Evolutionary conservation across 148 eudicot genomes (phyloP).

Genomic region (Heliamphora exappendiculata): DNA sequence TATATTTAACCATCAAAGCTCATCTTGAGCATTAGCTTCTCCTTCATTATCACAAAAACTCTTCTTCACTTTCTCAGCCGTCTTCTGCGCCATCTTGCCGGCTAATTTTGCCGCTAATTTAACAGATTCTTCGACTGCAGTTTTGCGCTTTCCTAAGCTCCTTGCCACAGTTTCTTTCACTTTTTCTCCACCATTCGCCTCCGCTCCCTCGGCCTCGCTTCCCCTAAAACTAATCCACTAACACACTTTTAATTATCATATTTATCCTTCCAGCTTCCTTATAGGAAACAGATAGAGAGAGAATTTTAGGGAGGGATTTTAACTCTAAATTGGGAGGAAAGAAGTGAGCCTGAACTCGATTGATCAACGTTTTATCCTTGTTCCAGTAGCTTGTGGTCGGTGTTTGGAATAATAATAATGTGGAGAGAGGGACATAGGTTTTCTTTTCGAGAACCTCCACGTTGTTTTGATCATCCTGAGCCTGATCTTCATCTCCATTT

Average conservation of each 20-base stretch:
- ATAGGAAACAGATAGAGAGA: background rate
- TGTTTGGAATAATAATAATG: background rate
- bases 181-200: conserved; percentile 1
- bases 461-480: background rate
- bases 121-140: conserved; percentile 24
- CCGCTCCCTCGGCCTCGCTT: no score
- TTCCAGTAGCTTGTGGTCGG: background rate
- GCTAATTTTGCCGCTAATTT: conserved; percentile 23
- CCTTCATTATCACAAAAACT: background rate
- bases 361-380: background rate
- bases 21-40: no score
- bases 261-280: no score
- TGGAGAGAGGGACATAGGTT: background rate
- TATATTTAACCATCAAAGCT: no score
- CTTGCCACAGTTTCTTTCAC: conserved; percentile 25
- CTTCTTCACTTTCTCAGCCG: conserved; percentile 12
- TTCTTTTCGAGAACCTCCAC: background rate
- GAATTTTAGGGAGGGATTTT: background rate
- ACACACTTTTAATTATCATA: no score
- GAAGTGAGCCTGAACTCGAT: background rate
- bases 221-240: conserved; percentile 11
- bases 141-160: conserved; percentile 27
- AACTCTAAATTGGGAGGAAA: conserved; percentile 10
- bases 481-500: background rate
- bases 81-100: conserved; percentile 16